Evolutionary conservation across 2,329 filamentous ascomycete genomes (phyloP), one percentile per base, ranked within the genome.

Genomic region (Fusarium sororula): DNA sequence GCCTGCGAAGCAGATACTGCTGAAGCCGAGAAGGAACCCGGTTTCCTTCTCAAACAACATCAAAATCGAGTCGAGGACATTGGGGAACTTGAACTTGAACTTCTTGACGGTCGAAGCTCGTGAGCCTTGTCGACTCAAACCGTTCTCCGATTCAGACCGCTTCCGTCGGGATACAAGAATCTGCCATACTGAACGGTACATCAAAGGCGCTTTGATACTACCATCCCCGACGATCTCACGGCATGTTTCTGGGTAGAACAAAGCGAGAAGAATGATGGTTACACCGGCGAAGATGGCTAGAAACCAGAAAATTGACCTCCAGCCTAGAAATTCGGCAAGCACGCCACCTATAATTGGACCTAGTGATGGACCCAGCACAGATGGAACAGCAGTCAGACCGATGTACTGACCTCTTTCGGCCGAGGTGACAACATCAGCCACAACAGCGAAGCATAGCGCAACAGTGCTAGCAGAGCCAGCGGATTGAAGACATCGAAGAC

Each of bases 301-400:
- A 62, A 91, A 90, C 89, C 90, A 91, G 75, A 92, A 92, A 35
- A 91, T 88, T 38, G 85, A 83, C 38, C 86, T 82, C 90, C 90
- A 92, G 2, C 88, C 88, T 1, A 90, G 81, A 55, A 85, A 88
- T 53, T 90, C 83, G 8, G 85, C 84, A 5, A 92, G 82, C 2
- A 90, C 70, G 3, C 90, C 90, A 4, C 90, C 90, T 20, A 92
- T 82, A 17, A 91, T 84, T 0, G 91, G 90, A 0, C 88, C 86
- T 7, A 88, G 60, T 0, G 85, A 82, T 9, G 85, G 85, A 1
- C 82, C 87, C 3, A 92, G 77, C 0, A 90, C 84, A 1, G 81
- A 78, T 4, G 85, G 87, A 26, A 85, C 80, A 26, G 84, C 84
- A 30, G 85, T 88, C 74, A 86, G 85, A 45, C 86, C 89, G 59